Percentiles rank a stretch among this genome's conserved stretches.
Evolutionary conservation across 1,139 yeast genomes (phyloP).

Genomic region (Nakaseomyces bracarensis): DNA sequence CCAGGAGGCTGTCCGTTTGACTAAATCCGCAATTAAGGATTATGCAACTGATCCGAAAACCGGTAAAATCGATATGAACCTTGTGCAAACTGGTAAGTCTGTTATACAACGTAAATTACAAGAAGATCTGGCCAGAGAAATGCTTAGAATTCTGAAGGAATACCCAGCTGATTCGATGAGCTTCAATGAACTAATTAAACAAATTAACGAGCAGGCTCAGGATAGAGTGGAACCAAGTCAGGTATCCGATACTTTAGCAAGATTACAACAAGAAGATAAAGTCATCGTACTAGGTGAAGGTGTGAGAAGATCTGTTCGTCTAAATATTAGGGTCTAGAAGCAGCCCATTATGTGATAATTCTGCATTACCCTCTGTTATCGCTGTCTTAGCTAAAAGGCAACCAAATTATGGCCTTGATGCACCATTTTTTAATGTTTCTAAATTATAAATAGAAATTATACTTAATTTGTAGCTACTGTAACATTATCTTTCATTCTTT

Average conservation of each 20-base stretch:
- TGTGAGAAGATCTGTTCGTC: conserved; percentile 55
- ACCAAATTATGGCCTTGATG: no score
- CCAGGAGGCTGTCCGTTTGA: conserved; percentile 86
- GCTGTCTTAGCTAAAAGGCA: no score
- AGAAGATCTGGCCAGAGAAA: conserved; percentile 61
- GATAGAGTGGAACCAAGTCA: conserved; percentile 64
- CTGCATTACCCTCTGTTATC: no score
- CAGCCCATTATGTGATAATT: background rate
- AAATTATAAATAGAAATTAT: no score
- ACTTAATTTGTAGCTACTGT: no score
- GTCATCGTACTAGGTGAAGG: conserved; percentile 68
- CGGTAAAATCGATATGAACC: conserved; percentile 94
- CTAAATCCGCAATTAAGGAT: conserved; percentile 89
- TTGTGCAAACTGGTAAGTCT: conserved; percentile 93
- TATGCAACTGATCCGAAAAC: conserved; percentile 97
- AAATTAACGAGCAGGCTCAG: conserved; percentile 62
- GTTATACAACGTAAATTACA: conserved; percentile 74
- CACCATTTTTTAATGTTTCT: no score
- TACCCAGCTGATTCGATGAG: conserved; percentile 37
- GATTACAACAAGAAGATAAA: conserved; percentile 70
- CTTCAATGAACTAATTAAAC: conserved; percentile 53
- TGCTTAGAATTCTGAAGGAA: conserved; percentile 41
- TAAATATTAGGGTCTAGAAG: conserved; percentile 27
- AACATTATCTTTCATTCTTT: background rate
- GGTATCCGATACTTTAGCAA: conserved; percentile 56